A percentile compares a stretch with the other conserved stretches of the same genome.
These are phyloP conservation scores for Malassezia brasiliensis DNA, from an alignment of 1,284 basidiomycete species.

Conservation along the genomic window DNA sequence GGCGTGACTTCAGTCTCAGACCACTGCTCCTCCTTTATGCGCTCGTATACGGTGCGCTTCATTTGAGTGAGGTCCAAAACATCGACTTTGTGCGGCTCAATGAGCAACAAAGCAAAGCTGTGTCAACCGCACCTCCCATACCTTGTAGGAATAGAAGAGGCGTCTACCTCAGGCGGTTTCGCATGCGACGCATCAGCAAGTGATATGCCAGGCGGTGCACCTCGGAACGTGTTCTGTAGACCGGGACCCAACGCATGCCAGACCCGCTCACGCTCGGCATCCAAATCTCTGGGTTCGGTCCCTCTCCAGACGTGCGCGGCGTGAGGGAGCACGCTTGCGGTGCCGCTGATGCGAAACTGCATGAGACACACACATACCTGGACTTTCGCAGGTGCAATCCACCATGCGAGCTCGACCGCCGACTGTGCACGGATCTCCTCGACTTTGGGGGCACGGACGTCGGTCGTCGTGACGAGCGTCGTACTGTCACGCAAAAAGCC, in stretches of 20 bases:
- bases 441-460: conserved; percentile 10
- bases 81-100: conserved; percentile 13
- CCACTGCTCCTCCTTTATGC: neutral
- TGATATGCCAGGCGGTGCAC: conserved; percentile 3
- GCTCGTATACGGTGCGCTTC: neutral
- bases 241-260: conserved; percentile 2
- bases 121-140: neutral
- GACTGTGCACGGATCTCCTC: neutral
- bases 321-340: neutral
- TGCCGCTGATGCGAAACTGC: conserved; percentile 15
- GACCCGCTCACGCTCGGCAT: conserved; percentile 6
- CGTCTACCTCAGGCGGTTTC: neutral
- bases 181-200: neutral
- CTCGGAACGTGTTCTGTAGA: conserved; percentile 3
- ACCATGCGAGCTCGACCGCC: conserved; percentile 14
- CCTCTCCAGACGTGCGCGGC: neutral
- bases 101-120: conserved; percentile 13
- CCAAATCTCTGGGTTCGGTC: neutral
- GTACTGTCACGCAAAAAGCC: conserved; percentile 9
- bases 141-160: neutral
- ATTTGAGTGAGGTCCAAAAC: neutral
- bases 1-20: neutral
- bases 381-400: neutral
- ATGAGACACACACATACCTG: conserved; percentile 4
- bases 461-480: conserved; percentile 7